Evolutionary conservation across 768 basidiomycete species (phyloP).

Genomic region (Hypholoma fasciculare): DNA sequence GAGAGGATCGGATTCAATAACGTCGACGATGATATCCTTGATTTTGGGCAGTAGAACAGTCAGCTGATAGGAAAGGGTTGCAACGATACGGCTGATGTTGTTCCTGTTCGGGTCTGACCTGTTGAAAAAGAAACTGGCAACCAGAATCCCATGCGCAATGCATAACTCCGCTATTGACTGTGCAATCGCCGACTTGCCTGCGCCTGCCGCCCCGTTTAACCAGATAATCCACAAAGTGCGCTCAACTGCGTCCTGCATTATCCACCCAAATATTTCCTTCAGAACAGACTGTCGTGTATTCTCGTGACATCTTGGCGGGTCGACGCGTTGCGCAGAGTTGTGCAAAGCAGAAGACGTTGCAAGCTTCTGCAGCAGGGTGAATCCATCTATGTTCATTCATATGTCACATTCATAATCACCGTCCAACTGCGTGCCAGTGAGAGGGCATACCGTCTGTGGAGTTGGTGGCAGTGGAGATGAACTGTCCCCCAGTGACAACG

Average conservation of each 20-base stretch:
- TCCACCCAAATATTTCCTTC: background rate
- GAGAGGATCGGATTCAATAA: constrained; percentile 3
- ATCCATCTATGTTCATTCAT: background rate
- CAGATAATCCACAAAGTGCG: constrained; percentile 6
- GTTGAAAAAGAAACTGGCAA: constrained; percentile 37
- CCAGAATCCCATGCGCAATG: constrained; percentile 5
- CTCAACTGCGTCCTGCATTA: background rate
- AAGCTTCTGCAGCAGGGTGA: background rate
- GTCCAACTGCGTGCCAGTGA: too few species aligned
- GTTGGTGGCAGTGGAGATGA: too few species aligned
- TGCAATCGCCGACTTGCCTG: constrained; percentile 23
- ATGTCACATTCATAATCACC: too few species aligned
- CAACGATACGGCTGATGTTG: constrained; percentile 22
- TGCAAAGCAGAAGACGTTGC: background rate
- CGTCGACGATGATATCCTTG: background rate
- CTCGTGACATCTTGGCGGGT: background rate
- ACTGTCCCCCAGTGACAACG: too few species aligned
- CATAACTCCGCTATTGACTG: constrained; percentile 22
- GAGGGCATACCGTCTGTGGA: too few species aligned
- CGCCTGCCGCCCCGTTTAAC: constrained; percentile 21
- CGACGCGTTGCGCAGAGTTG: background rate
- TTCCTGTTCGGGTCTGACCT: constrained; percentile 24
- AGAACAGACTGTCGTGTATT: background rate
- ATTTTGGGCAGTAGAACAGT: constrained; percentile 6
- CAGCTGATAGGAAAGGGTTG: constrained; percentile 30